Percentiles rank a stretch among this genome's conserved stretches.
These are phyloP conservation scores for Colletotrichum shisoi DNA, from an alignment of 2,329 filamentous ascomycete species.

Conservation along the genomic window DNA sequence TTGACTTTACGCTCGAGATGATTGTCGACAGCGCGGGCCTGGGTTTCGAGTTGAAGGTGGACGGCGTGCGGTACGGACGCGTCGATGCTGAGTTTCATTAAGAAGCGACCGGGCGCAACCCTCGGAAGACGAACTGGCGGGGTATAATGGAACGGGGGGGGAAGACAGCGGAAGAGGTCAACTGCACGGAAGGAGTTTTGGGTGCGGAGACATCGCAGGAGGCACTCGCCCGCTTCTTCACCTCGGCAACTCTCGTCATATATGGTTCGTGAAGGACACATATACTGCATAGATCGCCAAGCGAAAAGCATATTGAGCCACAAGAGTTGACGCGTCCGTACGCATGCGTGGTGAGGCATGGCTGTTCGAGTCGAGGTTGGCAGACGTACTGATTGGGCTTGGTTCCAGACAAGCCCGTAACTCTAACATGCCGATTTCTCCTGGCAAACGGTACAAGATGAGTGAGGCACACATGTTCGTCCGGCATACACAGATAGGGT, in stretches of 20 bases:
- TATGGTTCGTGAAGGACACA: conserved; percentile 30
- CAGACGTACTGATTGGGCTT: not conserved
- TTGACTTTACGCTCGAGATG: conserved; percentile 86
- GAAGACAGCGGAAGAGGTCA: conserved; percentile 1
- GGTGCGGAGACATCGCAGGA: conserved; percentile 5
- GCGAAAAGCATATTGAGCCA: conserved; percentile 16
- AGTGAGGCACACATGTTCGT: conserved; percentile 2
- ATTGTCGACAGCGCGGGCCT: conserved; percentile 79
- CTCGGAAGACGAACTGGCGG: not conserved
- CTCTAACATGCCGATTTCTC: not conserved
- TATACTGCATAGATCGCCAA: conserved; percentile 8
- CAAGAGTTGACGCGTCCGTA: conserved; percentile 24
- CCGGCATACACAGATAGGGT: not conserved
- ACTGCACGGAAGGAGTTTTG: conserved; percentile 19
- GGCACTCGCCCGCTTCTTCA: not conserved
- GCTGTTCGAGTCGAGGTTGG: not conserved
- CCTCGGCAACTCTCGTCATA: conserved; percentile 16
- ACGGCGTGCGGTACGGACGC: conserved; percentile 77
- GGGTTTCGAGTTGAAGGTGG: conserved; percentile 80
- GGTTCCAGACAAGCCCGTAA: not conserved
- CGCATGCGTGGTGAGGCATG: not conserved
- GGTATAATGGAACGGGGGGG: conserved; percentile 7
- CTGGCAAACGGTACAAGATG: not conserved
- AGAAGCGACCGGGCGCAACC: conserved; percentile 34
- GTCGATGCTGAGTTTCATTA: conserved; percentile 81